These are phyloP conservation scores for Raffaelea ambrosiae DNA, from an alignment of 2,329 filamentous ascomycete species.

Conservation along the genomic window DNA sequence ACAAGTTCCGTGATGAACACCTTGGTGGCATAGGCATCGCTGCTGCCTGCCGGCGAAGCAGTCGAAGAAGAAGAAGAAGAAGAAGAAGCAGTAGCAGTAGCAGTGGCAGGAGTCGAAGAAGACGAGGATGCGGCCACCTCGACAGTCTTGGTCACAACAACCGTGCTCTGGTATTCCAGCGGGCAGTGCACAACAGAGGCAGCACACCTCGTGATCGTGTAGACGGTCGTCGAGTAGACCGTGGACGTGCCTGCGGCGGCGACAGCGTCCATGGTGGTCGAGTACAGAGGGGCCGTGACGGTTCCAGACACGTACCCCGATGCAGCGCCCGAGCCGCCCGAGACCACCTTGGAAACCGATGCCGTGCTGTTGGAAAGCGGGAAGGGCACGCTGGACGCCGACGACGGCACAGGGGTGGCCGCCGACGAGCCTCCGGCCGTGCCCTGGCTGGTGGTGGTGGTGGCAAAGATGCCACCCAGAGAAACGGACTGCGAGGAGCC, in stretches of 20 bases:
- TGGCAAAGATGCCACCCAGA: too few relatives aligned
- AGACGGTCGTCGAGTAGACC: conserved; percentile 15
- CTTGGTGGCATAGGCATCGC: not conserved
- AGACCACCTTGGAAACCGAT: not conserved
- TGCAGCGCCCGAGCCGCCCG: not conserved
- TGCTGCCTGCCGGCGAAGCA: not conserved
- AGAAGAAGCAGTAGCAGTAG: not conserved
- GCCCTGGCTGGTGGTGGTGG: too few relatives aligned
- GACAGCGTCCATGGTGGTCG: not conserved
- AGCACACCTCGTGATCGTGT: conserved; percentile 21
- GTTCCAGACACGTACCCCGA: not conserved
- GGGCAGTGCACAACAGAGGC: conserved; percentile 21
- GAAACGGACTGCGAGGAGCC: too few relatives aligned
- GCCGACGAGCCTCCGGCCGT: too few relatives aligned
- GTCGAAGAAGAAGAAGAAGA: conserved; percentile 1
- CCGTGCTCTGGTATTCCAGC: conserved; percentile 15
- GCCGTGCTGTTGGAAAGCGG: not conserved
- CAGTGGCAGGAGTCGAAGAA: not conserved
- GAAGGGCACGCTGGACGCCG: not conserved
- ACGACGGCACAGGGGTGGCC: not conserved
- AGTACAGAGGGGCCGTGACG: not conserved
- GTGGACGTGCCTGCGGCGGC: conserved; percentile 15
- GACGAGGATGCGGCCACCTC: conserved; percentile 11
- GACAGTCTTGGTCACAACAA: conserved; percentile 18
- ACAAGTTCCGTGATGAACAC: conserved; percentile 14